These are phyloP conservation scores for Nicotiana rustica DNA, from an alignment of 305 asterid genomes.

Conservation along the genomic window DNA sequence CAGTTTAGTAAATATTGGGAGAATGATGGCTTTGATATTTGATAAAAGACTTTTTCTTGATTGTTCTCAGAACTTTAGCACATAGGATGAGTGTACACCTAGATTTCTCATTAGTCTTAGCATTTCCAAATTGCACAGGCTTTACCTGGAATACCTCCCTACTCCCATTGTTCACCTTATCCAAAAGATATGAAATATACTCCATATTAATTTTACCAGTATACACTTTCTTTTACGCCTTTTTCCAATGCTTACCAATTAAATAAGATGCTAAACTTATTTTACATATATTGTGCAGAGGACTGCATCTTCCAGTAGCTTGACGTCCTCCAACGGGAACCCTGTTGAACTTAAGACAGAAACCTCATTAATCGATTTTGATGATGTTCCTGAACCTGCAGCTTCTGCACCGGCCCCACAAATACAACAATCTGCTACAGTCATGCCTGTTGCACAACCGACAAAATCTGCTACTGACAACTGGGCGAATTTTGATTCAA, in stretches of 20 bases:
- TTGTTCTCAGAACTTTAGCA: neutral
- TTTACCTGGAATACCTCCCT: neutral
- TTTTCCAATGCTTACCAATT: neutral
- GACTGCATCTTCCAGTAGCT: constrained; percentile 89
- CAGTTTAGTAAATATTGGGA: neutral
- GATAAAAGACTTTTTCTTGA: constrained; percentile 5
- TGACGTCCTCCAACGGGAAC: constrained; percentile 85
- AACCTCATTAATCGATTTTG: constrained; percentile 95
- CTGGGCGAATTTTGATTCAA: constrained; percentile 98
- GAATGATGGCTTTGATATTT: constrained; percentile 9
- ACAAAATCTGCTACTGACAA: constrained; percentile 60
- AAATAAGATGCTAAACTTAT: constrained; percentile 11
- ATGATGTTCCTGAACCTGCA: constrained; percentile 79
- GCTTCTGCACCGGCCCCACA: constrained; percentile 52
- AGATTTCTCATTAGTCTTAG: neutral
- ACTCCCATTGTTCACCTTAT: neutral
- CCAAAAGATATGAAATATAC: constrained; percentile 25
- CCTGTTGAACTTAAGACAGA: constrained; percentile 73
- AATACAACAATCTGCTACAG: constrained; percentile 55
- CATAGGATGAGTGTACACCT: neutral
- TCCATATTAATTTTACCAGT: neutral
- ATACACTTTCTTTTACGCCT: constrained; percentile 3
- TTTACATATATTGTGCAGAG: constrained; percentile 57
- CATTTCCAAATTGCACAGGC: neutral
- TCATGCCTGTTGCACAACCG: constrained; percentile 52